phyloP scores from a whole-genome alignment of 2,329 filamentous ascomycete species.

The Dissoconium aciculare region DNA sequence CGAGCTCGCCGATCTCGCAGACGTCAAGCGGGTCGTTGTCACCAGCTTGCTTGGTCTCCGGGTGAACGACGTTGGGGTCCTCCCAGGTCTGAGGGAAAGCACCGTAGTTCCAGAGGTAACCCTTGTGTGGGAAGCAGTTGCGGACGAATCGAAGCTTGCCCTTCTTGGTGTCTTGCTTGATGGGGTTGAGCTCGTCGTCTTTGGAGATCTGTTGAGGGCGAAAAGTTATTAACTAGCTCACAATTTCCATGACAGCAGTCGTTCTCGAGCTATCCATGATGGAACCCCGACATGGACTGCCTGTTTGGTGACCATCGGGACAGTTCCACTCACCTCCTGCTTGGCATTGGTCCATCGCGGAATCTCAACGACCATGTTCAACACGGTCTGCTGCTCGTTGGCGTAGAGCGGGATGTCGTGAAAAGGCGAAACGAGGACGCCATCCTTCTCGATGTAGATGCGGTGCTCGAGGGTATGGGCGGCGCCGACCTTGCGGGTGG shows the following conservation, averaged over 20 bases:
- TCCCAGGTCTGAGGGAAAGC: slow-evolving; percentile 99
- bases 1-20: slow-evolving; percentile 97
- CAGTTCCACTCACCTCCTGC: slow-evolving; percentile 62
- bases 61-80: slow-evolving; percentile 89
- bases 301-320: slow-evolving; percentile 4
- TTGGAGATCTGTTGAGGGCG: slow-evolving; percentile 69
- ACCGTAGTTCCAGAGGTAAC: slow-evolving; percentile 99
- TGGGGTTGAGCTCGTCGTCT: slow-evolving; percentile 94
- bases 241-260: slow-evolving; percentile 6
- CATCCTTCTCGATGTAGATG: slow-evolving; percentile 96
- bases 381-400: slow-evolving; percentile 85
- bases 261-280: background rate
- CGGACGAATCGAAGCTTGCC: slow-evolving; percentile 98
- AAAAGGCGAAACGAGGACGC: slow-evolving; percentile 83
- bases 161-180: slow-evolving; percentile 99
- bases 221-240: slow-evolving; percentile 9
- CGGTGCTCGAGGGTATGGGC: slow-evolving; percentile 93
- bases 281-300: slow-evolving; percentile 1
- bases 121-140: slow-evolving; percentile 99
- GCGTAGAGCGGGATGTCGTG: slow-evolving; percentile 97
- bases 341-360: slow-evolving; percentile 99
- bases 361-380: slow-evolving; percentile 99
- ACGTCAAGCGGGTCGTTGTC: slow-evolving; percentile 99
- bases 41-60: slow-evolving; percentile 98
- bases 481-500: slow-evolving; percentile 71